Conservation (phyloP, 2,329 filamentous ascomycete species). For the Trichoderma polysporum region DNA sequence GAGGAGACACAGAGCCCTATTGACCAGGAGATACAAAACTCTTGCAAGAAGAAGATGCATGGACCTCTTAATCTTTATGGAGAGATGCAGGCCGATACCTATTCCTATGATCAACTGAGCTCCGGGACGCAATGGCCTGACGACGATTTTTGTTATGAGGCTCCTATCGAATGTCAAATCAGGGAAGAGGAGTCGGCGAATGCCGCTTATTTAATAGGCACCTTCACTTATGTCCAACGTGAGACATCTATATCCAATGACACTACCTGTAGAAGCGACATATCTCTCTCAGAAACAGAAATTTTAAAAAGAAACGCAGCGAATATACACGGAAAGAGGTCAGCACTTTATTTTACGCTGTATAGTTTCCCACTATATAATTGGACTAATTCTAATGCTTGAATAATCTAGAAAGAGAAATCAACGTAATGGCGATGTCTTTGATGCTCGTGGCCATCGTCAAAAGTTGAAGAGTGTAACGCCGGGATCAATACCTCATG, state of each 20-base stretch:
- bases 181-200: background rate
- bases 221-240: background rate
- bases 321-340: background rate
- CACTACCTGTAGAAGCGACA: background rate
- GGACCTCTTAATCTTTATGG: background rate
- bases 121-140: background rate
- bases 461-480: background rate
- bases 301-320: background rate
- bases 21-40: no score
- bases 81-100: background rate
- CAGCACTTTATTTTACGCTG: background rate
- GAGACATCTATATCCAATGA: background rate
- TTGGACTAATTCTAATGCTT: background rate
- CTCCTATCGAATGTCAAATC: background rate
- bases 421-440: background rate
- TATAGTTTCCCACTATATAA: background rate
- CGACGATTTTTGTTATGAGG: background rate
- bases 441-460: background rate
- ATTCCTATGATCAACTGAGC: background rate
- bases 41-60: background rate
- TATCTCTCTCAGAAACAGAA: background rate
- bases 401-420: background rate
- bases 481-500: background rate
- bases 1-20: no score
- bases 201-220: background rate